A percentile compares a stretch with the other conserved stretches of the same genome.
Conservation (phyloP, 768 basidiomycete genomes). For the Lentinula detonsa region DNA sequence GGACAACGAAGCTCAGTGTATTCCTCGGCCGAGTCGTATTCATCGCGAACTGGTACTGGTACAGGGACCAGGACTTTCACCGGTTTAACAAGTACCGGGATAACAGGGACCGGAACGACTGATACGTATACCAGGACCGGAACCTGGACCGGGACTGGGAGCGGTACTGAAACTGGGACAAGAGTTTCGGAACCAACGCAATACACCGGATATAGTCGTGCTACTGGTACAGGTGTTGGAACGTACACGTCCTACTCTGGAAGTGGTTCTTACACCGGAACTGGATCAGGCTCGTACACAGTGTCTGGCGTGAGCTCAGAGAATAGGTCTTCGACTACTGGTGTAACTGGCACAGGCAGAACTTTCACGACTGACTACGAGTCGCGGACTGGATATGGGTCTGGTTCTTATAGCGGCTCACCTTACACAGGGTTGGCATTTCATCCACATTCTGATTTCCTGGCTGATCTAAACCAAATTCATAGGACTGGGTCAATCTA, state of each 20-base stretch:
- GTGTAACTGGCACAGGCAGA: background rate
- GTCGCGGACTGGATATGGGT: background rate
- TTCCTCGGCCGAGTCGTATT: constrained; percentile 7
- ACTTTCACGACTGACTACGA: constrained; percentile 6
- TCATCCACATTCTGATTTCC: background rate
- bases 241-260: constrained; percentile 25
- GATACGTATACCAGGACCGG: constrained; percentile 3
- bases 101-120: background rate
- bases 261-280: constrained; percentile 28
- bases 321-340: constrained; percentile 9
- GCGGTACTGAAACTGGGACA: background rate
- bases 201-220: constrained; percentile 4
- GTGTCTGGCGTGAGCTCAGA: constrained; percentile 13
- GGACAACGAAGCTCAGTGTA: background rate
- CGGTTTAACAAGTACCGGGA: constrained; percentile 3
- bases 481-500: constrained; percentile 4
- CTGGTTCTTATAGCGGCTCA: constrained; percentile 1
- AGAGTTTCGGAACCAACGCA: constrained; percentile 1
- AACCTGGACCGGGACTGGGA: background rate
- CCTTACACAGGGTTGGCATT: constrained; percentile 5
- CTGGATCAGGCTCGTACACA: constrained; percentile 12
- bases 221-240: constrained; percentile 8
- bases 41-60: background rate
- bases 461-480: background rate
- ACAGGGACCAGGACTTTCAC: constrained; percentile 6